Evolutionary conservation across 169 alveolate species (phyloP).

Genomic region (Theileria parva): DNA sequence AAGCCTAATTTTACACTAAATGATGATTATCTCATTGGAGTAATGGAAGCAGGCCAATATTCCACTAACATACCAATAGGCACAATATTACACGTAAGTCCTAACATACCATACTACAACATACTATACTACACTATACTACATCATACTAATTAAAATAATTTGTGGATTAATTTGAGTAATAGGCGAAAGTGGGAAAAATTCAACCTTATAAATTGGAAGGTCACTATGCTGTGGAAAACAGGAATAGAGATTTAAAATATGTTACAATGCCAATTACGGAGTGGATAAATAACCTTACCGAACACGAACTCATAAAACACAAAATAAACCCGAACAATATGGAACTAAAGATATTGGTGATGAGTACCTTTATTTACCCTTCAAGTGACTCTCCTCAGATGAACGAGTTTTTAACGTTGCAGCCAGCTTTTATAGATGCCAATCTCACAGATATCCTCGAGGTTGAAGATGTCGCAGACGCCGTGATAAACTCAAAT

Average conservation of each 20-base stretch:
- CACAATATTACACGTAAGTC: constrained; percentile 38
- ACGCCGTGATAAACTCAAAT: background rate
- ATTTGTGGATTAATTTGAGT: background rate
- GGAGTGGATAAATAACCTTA: constrained; percentile 15
- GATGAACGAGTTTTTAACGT: constrained; percentile 30
- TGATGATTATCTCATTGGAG: constrained; percentile 57
- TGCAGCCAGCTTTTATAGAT: constrained; percentile 49
- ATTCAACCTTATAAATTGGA: background rate
- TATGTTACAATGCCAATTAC: constrained; percentile 1
- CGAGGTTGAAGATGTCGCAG: background rate
- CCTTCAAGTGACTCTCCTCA: constrained; percentile 47
- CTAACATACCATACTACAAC: constrained; percentile 18
- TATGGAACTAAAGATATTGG: constrained; percentile 15
- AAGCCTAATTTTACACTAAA: constrained; percentile 39
- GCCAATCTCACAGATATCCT: background rate
- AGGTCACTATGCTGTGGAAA: background rate
- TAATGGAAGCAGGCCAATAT: constrained; percentile 47
- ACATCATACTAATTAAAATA: too few relatives aligned
- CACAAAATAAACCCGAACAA: background rate
- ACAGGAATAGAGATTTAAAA: background rate
- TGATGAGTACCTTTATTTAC: constrained; percentile 34
- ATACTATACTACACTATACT: background rate
- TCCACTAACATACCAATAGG: constrained; percentile 29
- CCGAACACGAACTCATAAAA: background rate
- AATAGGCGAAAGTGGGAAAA: constrained; percentile 14